Percentiles rank a stretch among this genome's conserved stretches.
Conservation (phyloP, 257 asterid species). For the Schizonepeta tenuifolia region DNA sequence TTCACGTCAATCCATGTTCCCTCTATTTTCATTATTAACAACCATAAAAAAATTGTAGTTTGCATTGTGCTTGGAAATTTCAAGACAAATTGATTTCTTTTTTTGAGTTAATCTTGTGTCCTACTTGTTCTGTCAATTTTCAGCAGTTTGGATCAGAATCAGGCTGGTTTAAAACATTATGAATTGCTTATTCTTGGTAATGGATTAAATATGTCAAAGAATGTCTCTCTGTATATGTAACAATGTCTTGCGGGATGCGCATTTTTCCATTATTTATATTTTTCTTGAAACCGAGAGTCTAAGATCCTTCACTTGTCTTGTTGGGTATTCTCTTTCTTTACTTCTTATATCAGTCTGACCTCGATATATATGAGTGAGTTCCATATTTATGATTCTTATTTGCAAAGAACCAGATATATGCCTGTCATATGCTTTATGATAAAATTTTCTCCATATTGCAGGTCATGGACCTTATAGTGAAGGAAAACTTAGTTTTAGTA, state of each 20-base stretch:
- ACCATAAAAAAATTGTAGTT: neutral
- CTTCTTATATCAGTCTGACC: neutral
- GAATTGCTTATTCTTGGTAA: neutral
- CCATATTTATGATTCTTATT: constrained; percentile 14
- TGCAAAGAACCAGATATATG: neutral
- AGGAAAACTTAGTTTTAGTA: constrained; percentile 57
- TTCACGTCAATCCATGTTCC: neutral
- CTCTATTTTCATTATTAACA: neutral
- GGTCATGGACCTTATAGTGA: constrained; percentile 72
- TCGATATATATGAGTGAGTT: neutral
- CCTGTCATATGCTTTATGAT: constrained; percentile 22
- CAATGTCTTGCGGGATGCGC: neutral
- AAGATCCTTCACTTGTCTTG: neutral
- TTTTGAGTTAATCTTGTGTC: neutral
- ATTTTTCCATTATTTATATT: neutral
- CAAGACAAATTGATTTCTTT: neutral
- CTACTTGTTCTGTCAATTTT: constrained; percentile 8
- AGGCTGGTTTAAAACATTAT: neutral
- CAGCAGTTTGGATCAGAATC: neutral
- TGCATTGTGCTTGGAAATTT: neutral
- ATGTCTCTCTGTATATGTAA: neutral
- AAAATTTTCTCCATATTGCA: constrained; percentile 37
- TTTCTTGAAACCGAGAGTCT: neutral
- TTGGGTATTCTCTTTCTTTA: neutral
- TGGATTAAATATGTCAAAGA: neutral